Conservation (phyloP, 495 filamentous ascomycete species). For the Penicillium silybi region DNA sequence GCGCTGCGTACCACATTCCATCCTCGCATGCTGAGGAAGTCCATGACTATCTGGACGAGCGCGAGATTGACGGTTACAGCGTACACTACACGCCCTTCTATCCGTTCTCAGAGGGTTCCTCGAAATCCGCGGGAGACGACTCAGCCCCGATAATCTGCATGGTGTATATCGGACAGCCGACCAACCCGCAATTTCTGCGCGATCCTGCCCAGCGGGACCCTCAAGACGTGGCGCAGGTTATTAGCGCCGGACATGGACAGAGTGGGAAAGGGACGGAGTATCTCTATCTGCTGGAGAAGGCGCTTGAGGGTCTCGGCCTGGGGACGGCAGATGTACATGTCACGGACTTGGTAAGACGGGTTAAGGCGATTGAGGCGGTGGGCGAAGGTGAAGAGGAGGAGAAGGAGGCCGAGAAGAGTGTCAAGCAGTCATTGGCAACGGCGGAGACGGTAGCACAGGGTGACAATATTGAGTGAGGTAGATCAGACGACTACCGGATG, state of each 20-base stretch:
- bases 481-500: neutral
- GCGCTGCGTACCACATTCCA: slow-evolving; percentile 87
- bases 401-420: slow-evolving; percentile 34
- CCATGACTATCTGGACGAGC: slow-evolving; percentile 85
- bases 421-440: slow-evolving; percentile 26
- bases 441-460: slow-evolving; percentile 22
- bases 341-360: slow-evolving; percentile 44
- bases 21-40: slow-evolving; percentile 71
- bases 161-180: slow-evolving; percentile 93
- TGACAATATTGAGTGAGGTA: slow-evolving; percentile 21
- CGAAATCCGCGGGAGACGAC: neutral
- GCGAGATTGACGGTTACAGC: slow-evolving; percentile 94
- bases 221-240: slow-evolving; percentile 77
- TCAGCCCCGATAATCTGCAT: slow-evolving; percentile 51
- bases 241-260: slow-evolving; percentile 69
- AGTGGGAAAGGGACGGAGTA: slow-evolving; percentile 94
- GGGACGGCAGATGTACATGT: slow-evolving; percentile 87
- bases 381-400: slow-evolving; percentile 30
- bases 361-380: slow-evolving; percentile 38
- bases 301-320: slow-evolving; percentile 67
- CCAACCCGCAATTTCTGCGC: slow-evolving; percentile 84
- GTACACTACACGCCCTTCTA: slow-evolving; percentile 85
- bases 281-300: slow-evolving; percentile 74
- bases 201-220: slow-evolving; percentile 67
- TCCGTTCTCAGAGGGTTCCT: slow-evolving; percentile 25